These are phyloP conservation scores for Lepidium didymum DNA, from an alignment of 345 rosid genomes.

Conservation along the genomic window DNA sequence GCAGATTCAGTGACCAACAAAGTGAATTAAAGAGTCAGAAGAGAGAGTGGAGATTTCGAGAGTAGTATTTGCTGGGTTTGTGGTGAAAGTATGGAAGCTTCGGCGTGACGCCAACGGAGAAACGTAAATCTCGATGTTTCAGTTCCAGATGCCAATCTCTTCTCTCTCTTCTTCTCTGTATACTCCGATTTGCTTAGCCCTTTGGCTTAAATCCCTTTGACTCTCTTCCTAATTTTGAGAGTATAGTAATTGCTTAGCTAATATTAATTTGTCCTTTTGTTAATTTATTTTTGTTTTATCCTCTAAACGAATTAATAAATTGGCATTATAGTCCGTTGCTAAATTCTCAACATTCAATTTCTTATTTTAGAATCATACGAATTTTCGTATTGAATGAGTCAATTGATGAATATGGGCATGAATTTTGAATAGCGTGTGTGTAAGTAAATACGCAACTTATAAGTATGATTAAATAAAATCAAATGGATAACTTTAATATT, in stretches of 20 bases:
- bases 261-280: slow-evolving; percentile 6
- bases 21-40: slow-evolving; percentile 4
- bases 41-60: background rate
- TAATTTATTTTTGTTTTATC: background rate
- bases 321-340: background rate
- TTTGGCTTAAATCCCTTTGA: slow-evolving; percentile 22
- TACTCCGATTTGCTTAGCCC: slow-evolving; percentile 20
- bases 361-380: background rate
- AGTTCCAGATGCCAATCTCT: slow-evolving; percentile 25
- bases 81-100: slow-evolving; percentile 21
- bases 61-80: background rate
- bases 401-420: background rate
- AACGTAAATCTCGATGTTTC: slow-evolving; percentile 35
- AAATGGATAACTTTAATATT: background rate
- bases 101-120: slow-evolving; percentile 33
- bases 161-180: slow-evolving; percentile 20
- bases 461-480: background rate
- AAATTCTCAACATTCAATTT: background rate
- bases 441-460: background rate
- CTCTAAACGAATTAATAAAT: slow-evolving; percentile 1
- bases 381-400: slow-evolving; percentile 12
- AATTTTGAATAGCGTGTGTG: background rate
- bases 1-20: slow-evolving; percentile 18
- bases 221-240: slow-evolving; percentile 11
- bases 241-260: background rate